These are phyloP conservation scores for Hymenoscyphus fructigenus DNA, from an alignment of 2,329 filamentous ascomycete genomes.

Conservation along the genomic window DNA sequence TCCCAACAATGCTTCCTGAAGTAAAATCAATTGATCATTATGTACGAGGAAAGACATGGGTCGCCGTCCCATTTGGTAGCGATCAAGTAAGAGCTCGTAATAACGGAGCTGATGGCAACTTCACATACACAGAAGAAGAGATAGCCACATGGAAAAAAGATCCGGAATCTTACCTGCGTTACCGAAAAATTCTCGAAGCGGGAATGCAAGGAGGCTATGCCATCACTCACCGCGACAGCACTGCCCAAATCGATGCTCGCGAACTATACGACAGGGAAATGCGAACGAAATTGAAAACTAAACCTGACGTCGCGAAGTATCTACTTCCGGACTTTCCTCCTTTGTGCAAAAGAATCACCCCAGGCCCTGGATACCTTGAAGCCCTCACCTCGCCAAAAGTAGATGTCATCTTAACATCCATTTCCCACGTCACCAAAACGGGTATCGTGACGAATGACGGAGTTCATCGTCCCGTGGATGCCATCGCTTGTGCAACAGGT, in stretches of 20 bases:
- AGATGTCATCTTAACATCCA: conserved; percentile 45
- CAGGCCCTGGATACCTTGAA: conserved; percentile 44
- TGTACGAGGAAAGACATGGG: conserved; percentile 54
- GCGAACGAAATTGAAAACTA: background rate
- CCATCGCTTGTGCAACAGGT: conserved; percentile 41
- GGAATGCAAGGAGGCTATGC: conserved; percentile 35
- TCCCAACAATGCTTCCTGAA: conserved; percentile 48
- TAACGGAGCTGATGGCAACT: background rate
- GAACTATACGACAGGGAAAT: background rate
- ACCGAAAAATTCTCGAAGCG: conserved; percentile 29
- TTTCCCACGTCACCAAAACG: conserved; percentile 41
- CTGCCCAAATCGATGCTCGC: background rate
- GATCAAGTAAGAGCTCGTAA: conserved; percentile 18
- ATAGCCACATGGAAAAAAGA: conserved; percentile 43
- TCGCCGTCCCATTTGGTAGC: conserved; percentile 48
- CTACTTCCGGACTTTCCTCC: background rate
- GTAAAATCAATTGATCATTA: conserved; percentile 44
- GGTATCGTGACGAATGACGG: conserved; percentile 37
- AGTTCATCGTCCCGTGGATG: conserved; percentile 36
- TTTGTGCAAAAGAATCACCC: conserved; percentile 36
- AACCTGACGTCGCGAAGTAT: background rate
- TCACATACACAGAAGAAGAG: background rate
- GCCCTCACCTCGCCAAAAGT: conserved; percentile 40
- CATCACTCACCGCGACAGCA: background rate
- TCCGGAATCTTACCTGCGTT: conserved; percentile 37